phyloP scores from a whole-genome alignment of 2,329 filamentous ascomycete genomes.

The Aspergillus sp. region DNA sequence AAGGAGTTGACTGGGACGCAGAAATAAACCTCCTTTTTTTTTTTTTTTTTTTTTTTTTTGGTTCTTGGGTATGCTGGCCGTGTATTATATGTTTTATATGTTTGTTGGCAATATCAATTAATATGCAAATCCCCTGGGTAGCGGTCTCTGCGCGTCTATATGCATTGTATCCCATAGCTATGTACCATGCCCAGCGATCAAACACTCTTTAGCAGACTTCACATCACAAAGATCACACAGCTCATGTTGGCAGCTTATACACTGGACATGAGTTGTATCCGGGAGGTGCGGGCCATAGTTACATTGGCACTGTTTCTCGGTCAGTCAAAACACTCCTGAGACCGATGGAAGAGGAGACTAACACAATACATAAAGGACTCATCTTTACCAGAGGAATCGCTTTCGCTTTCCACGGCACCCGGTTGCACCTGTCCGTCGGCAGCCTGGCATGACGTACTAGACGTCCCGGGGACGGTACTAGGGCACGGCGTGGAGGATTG shows the following conservation, averaged over 20 bases:
- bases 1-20: not conserved
- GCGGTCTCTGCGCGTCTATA: too few relatives aligned
- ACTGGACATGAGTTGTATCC: not conserved
- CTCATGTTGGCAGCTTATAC: slow-evolving; percentile 3
- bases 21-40: not conserved
- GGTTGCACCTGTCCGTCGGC: not conserved
- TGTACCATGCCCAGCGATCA: too few relatives aligned
- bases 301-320: slow-evolving; percentile 6
- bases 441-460: not conserved
- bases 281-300: slow-evolving; percentile 2
- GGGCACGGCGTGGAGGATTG: too few relatives aligned
- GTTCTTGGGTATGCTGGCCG: too few relatives aligned
- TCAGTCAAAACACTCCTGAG: not conserved
- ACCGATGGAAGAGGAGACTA: not conserved
- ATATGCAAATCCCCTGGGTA: too few relatives aligned
- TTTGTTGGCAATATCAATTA: not conserved
- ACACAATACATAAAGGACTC: slow-evolving; percentile 1
- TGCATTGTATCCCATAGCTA: too few relatives aligned
- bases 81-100: slow-evolving; percentile 1
- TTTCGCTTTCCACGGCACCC: too few relatives aligned
- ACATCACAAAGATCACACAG: slow-evolving; percentile 3
- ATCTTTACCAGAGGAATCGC: too few relatives aligned
- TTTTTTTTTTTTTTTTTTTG: not conserved
- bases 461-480: too few relatives aligned
- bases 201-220: not conserved